Evolutionary conservation across 805 yeast genomes (phyloP), one percentile per base, ranked within the genome.

Genomic region (Cyberlindnera maritima): DNA sequence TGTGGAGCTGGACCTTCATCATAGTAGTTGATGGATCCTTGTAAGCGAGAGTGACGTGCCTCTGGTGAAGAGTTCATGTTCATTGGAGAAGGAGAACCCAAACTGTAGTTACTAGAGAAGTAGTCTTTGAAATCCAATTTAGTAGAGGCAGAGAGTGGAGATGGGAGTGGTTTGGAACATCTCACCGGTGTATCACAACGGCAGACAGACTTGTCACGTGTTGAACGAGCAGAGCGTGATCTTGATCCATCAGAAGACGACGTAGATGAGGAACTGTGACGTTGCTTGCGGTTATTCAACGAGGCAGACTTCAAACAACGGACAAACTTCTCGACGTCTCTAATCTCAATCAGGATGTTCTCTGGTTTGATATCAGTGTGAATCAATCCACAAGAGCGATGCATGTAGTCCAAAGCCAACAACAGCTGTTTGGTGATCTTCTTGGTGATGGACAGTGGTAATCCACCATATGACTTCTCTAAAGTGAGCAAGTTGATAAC

Each of bases 311-410:
- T 43, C 36, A 17, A 38, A 40, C 52, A 49, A 19, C 48, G 48
- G 2, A 80, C 76, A 39, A 80, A 69, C 49, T 68, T 71, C 51
- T 77, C 80, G 39, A 78, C 80, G 53, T 79, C 78, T 45, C 72
- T 70, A 28, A 81, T 75, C 52, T 77, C 80, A 36, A 79, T 71
- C 36, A 78, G 62, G 3, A 81, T 76, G 64, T 86, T 86, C 58
- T 85, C 91, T 2, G 91, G 90, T 63, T 85, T 85, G 42, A 85
- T 71, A 61, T 85, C 91, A 12, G 91, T 79, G 64, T 85, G 92
- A 35, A 83, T 81, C 11, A 83, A 69, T 2, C 86, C 86, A 62
- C 88, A 81, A 56, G 67, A 72, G 36, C 77, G 53, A 61, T 82
- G 88, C 53, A 81, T 65, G 56, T 75, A 80, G 60, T 81, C 83